Conservation (phyloP, 257 asterid genomes). For the Fraxinus cuspidata region DNA sequence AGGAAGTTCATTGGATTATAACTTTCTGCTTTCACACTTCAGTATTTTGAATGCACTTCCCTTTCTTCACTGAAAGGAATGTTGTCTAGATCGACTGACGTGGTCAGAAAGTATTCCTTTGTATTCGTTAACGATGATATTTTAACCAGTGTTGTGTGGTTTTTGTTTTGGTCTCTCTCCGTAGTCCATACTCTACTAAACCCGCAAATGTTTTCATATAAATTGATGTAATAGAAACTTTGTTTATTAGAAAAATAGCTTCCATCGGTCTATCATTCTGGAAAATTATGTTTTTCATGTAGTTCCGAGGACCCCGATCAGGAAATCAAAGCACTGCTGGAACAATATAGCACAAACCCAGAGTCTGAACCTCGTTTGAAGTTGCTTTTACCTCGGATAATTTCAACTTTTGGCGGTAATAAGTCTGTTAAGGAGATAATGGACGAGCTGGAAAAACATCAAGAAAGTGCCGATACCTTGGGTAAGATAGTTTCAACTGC, state of each 20-base stretch:
- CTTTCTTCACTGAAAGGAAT: neutral
- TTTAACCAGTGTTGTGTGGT: neutral
- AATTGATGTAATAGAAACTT: conserved; percentile 2
- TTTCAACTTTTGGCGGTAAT: conserved; percentile 75
- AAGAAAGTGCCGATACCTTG: conserved; percentile 71
- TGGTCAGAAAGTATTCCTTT: neutral
- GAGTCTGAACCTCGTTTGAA: conserved; percentile 83
- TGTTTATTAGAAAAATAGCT: neutral
- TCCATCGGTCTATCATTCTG: conserved; percentile 14
- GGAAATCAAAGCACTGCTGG: conserved; percentile 61
- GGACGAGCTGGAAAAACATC: conserved; percentile 77
- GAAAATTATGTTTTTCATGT: conserved; percentile 22
- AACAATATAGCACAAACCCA: conserved; percentile 61
- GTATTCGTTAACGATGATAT: neutral
- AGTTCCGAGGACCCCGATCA: conserved; percentile 85
- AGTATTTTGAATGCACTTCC: neutral
- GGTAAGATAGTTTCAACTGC: conserved; percentile 42
- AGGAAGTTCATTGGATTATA: conserved; percentile 7
- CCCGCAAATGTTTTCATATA: neutral
- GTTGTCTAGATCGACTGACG: neutral
- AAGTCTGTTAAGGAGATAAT: conserved; percentile 65
- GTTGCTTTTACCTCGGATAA: conserved; percentile 77
- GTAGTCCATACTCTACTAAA: neutral
- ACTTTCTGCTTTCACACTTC: conserved; percentile 9
- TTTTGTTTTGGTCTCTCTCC: neutral